phyloP scores from a whole-genome alignment of 768 basidiomycete genomes.

The Mycena floridula region DNA sequence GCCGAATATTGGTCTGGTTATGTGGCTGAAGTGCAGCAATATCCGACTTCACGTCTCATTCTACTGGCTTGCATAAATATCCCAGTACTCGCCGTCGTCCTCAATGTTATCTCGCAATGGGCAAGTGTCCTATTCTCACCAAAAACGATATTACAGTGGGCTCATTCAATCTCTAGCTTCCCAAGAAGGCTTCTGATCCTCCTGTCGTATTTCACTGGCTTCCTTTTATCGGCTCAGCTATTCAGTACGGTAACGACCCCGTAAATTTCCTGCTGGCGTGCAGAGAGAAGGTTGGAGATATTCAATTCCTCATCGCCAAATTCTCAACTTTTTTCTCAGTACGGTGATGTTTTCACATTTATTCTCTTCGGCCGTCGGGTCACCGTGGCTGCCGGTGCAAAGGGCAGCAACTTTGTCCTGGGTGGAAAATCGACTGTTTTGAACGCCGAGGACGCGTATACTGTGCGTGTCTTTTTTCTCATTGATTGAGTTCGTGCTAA shows the following conservation, averaged over 20 bases:
- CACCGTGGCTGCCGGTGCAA: conserved; percentile 85
- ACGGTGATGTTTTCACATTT: conserved; percentile 97
- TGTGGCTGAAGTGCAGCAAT: conserved; percentile 32
- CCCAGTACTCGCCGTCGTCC: conserved; percentile 58
- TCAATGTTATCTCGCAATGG: conserved; percentile 78
- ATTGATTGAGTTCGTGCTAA: conserved; percentile 5
- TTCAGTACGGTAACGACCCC: conserved; percentile 89
- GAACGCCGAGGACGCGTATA: conserved; percentile 96
- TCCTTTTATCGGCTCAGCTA: conserved; percentile 86
- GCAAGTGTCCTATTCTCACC: conserved; percentile 33
- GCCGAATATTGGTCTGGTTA: conserved; percentile 39
- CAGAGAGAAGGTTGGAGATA: conserved; percentile 58
- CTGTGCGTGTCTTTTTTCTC: conserved; percentile 34
- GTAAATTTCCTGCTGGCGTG: conserved; percentile 79
- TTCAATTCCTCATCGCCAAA: not conserved
- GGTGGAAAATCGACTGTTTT: conserved; percentile 91
- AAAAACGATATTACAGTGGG: not conserved
- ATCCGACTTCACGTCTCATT: conserved; percentile 28
- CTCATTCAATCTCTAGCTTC: conserved; percentile 16
- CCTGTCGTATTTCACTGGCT: conserved; percentile 92
- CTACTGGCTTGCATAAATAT: conserved; percentile 54
- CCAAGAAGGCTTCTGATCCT: conserved; percentile 66
- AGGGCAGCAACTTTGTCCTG: conserved; percentile 90
- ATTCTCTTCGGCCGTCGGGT: conserved; percentile 82
- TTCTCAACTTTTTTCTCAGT: conserved; percentile 37